Conservation (phyloP, 768 basidiomycete species). For the Hydnum rufescens region DNA sequence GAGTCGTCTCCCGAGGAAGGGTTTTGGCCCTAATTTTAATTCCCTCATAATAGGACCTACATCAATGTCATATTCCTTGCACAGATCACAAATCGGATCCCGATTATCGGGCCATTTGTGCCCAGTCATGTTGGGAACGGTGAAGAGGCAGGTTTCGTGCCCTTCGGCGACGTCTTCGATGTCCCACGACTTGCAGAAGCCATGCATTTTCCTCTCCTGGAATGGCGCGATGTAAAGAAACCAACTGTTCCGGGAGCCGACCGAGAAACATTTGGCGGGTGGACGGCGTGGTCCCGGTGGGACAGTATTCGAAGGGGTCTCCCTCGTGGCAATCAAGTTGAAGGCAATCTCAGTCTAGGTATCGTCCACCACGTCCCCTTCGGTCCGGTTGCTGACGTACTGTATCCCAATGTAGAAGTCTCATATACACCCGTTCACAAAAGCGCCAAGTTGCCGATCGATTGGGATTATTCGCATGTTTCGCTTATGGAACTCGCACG, state of each 20-base stretch:
- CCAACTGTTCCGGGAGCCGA: slow-evolving; percentile 9
- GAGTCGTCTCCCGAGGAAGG: no score
- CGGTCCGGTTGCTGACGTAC: not conserved
- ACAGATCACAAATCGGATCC: slow-evolving; percentile 33
- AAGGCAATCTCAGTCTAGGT: slow-evolving; percentile 17
- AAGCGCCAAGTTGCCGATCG: not conserved
- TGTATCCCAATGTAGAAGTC: slow-evolving; percentile 9
- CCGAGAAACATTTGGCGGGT: slow-evolving; percentile 22
- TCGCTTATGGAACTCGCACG: slow-evolving; percentile 11
- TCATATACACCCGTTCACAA: slow-evolving; percentile 16
- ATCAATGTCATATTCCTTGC: slow-evolving; percentile 41
- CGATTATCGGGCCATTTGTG: slow-evolving; percentile 37
- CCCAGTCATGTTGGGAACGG: slow-evolving; percentile 21
- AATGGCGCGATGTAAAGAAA: slow-evolving; percentile 46
- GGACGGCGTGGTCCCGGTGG: slow-evolving; percentile 23
- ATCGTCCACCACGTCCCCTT: not conserved
- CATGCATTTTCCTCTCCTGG: slow-evolving; percentile 30
- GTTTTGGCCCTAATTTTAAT: not conserved
- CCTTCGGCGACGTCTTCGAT: slow-evolving; percentile 43
- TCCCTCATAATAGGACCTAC: slow-evolving; percentile 48
- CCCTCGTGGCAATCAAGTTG: slow-evolving; percentile 1
- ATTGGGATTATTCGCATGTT: slow-evolving; percentile 5
- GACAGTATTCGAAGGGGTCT: slow-evolving; percentile 4
- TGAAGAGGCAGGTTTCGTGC: slow-evolving; percentile 19
- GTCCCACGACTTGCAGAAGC: slow-evolving; percentile 28